Percentiles rank a stretch among this genome's conserved stretches.
Evolutionary conservation across 805 yeast genomes (phyloP).

Genomic region (Hanseniaspora hatyaiensis): DNA sequence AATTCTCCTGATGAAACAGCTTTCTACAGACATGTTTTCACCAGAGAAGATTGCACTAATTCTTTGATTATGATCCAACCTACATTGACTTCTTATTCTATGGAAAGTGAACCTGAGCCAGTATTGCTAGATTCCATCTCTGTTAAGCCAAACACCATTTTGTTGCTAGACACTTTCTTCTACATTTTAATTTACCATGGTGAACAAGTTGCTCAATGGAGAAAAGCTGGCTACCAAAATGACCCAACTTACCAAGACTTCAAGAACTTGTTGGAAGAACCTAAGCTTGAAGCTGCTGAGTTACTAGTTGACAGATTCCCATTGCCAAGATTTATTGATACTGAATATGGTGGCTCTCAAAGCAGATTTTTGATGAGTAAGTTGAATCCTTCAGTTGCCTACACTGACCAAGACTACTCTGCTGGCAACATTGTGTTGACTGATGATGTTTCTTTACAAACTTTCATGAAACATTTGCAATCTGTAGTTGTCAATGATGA

Average conservation of each 20-base stretch:
- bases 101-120: slow-evolving; percentile 79
- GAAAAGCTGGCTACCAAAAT: slow-evolving; percentile 88
- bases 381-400: slow-evolving; percentile 84
- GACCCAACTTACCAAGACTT: slow-evolving; percentile 82
- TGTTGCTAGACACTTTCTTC: slow-evolving; percentile 89
- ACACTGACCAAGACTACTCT: slow-evolving; percentile 39
- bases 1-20: slow-evolving; percentile 99
- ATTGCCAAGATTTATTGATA: slow-evolving; percentile 90
- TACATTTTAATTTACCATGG: slow-evolving; percentile 94
- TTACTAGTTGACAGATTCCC: slow-evolving; percentile 90
- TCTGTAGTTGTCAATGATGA: slow-evolving; percentile 64
- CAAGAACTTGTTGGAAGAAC: slow-evolving; percentile 73
- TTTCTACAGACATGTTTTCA: slow-evolving; percentile 82
- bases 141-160: slow-evolving; percentile 73
- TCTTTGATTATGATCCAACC: slow-evolving; percentile 97
- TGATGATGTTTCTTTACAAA: slow-evolving; percentile 90
- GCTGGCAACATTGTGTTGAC: slow-evolving; percentile 79
- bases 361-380: slow-evolving; percentile 92
- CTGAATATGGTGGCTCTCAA: slow-evolving; percentile 97
- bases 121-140: slow-evolving; percentile 90
- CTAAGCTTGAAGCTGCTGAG: slow-evolving; percentile 85
- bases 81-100: slow-evolving; percentile 72
- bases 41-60: slow-evolving; percentile 84
- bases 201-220: slow-evolving; percentile 88
- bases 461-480: slow-evolving; percentile 88